phyloP scores from a whole-genome alignment of 2,329 filamentous ascomycete genomes.

The Phialocephala subalpina region DNA sequence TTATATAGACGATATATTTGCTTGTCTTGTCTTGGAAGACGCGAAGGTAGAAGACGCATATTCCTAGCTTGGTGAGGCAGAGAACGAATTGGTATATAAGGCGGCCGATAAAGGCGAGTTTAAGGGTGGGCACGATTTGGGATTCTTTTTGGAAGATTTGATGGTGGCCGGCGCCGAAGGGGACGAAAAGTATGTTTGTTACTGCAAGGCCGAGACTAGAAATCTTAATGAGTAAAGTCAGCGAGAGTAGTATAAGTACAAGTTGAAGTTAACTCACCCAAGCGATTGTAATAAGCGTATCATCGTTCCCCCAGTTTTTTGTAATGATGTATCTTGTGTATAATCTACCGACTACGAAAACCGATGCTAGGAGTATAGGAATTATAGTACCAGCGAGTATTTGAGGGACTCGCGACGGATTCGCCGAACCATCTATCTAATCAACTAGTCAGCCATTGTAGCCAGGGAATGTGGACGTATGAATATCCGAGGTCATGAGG shows the following conservation, averaged over 20 bases:
- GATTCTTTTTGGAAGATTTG: neutral
- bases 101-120: constrained; percentile 24
- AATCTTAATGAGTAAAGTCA: constrained; percentile 12
- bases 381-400: constrained; percentile 27
- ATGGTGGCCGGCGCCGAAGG: constrained; percentile 27
- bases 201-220: constrained; percentile 15
- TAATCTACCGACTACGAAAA: constrained; percentile 30
- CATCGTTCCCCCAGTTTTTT: constrained; percentile 29
- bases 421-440: neutral
- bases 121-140: constrained; percentile 18
- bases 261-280: constrained; percentile 19
- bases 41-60: constrained; percentile 28
- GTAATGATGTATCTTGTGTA: constrained; percentile 30
- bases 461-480: neutral
- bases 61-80: constrained; percentile 28
- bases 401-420: constrained; percentile 15
- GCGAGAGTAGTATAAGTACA: too few species aligned
- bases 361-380: constrained; percentile 23
- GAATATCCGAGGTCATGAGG: neutral
- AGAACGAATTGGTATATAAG: constrained; percentile 30
- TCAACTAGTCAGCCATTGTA: neutral
- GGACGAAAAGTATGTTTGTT: constrained; percentile 18
- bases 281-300: constrained; percentile 28
- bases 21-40: constrained; percentile 25
- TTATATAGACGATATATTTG: constrained; percentile 15